Evolutionary conservation across 371 early-diverging fungal genomes (phyloP).

Genomic region (Circinella umbellata): DNA sequence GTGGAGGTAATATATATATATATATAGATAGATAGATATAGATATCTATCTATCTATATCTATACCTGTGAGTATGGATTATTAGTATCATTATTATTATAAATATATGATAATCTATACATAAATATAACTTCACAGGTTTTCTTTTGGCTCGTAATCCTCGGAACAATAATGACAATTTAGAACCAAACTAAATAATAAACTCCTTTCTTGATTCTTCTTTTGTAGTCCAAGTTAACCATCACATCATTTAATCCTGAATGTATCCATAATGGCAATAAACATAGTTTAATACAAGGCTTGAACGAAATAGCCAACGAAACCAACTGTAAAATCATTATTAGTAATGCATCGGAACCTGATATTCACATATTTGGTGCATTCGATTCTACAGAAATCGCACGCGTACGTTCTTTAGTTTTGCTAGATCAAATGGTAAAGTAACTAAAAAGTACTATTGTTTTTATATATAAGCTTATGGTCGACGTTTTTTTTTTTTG

Average conservation of each 20-base stretch:
- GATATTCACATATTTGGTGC: conserved; percentile 32
- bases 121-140: not conserved
- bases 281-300: conserved; percentile 8
- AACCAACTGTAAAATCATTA: conserved; percentile 11
- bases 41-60: not conserved
- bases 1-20: conserved; percentile 15
- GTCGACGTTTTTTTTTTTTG: not conserved
- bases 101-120: too few species aligned
- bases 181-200: conserved; percentile 2
- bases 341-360: conserved; percentile 15
- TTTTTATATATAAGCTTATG: conserved; percentile 6
- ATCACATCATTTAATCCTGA: conserved; percentile 18
- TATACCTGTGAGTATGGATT: not conserved
- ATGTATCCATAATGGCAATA: conserved; percentile 12
- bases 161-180: conserved; percentile 16
- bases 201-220: too few species aligned
- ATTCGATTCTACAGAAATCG: conserved; percentile 30
- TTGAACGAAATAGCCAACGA: conserved; percentile 20
- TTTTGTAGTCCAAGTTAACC: conserved; percentile 12
- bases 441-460: not conserved
- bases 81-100: not conserved
- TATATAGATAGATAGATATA: too few species aligned
- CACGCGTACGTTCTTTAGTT: conserved; percentile 36
- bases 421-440: conserved; percentile 47
- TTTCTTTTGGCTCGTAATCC: not conserved